phyloP scores from a whole-genome alignment of 2,329 filamentous ascomycete species.

The Ophiocordyceps camponoti-leonardi region DNA sequence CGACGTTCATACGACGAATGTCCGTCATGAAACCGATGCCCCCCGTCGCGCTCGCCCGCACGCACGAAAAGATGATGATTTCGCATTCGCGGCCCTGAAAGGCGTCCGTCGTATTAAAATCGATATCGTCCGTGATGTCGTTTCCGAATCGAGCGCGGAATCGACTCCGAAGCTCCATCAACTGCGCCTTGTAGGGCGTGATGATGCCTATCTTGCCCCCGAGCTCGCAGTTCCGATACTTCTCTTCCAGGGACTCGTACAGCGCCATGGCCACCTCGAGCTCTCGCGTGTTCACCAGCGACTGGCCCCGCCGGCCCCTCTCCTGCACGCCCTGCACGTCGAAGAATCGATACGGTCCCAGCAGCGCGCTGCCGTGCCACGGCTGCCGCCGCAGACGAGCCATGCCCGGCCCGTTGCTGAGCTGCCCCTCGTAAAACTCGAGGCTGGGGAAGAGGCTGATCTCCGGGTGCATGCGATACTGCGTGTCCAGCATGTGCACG shows the following conservation, averaged over 20 bases:
- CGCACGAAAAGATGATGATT: slow-evolving; percentile 97
- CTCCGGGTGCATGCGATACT: slow-evolving; percentile 98
- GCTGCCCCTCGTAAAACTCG: slow-evolving; percentile 79
- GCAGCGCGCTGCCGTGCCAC: slow-evolving; percentile 69
- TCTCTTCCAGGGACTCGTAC: slow-evolving; percentile 60
- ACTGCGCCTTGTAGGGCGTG: slow-evolving; percentile 90
- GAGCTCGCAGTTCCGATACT: slow-evolving; percentile 54
- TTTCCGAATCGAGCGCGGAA: slow-evolving; percentile 62
- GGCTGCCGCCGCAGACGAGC: slow-evolving; percentile 53
- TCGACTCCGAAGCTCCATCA: slow-evolving; percentile 59
- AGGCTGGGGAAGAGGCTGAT: slow-evolving; percentile 83
- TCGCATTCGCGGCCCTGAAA: slow-evolving; percentile 96
- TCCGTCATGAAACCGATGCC: slow-evolving; percentile 97
- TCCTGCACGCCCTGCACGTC: slow-evolving; percentile 82
- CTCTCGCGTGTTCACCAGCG: slow-evolving; percentile 77
- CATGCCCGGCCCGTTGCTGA: slow-evolving; percentile 80
- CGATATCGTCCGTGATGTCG: slow-evolving; percentile 58
- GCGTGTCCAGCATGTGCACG: slow-evolving; percentile 87
- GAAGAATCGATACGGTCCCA: slow-evolving; percentile 93
- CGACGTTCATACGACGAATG: slow-evolving; percentile 98
- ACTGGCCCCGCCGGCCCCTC: slow-evolving; percentile 68
- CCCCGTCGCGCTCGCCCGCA: slow-evolving; percentile 78
- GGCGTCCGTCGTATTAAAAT: slow-evolving; percentile 98
- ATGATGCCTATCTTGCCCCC: slow-evolving; percentile 86
- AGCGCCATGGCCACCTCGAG: slow-evolving; percentile 73